phyloP scores from a whole-genome alignment of 2,329 filamentous ascomycete genomes.

The Aspergillus alliaceus region DNA sequence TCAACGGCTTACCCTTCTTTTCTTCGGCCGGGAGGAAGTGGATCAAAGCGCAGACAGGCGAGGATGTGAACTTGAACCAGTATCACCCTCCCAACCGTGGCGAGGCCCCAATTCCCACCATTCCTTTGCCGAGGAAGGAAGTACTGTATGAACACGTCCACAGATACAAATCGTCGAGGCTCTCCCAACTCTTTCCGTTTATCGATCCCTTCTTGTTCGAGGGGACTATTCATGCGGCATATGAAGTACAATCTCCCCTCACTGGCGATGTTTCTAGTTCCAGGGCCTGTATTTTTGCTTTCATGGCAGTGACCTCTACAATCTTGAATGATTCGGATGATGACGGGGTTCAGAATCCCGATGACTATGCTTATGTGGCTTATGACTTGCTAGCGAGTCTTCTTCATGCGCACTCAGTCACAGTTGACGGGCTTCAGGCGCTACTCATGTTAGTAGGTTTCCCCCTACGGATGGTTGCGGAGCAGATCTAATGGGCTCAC shows the following conservation, averaged over 20 bases:
- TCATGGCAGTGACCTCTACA: conserved; percentile 4
- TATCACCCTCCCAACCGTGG: neutral
- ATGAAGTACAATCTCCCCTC: neutral
- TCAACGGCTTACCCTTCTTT: conserved; percentile 12
- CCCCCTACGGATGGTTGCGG: neutral
- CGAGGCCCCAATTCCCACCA: neutral
- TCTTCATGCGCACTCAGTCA: conserved; percentile 1
- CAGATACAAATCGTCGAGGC: neutral
- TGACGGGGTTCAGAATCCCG: neutral
- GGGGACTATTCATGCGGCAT: conserved; percentile 8
- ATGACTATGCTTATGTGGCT: neutral
- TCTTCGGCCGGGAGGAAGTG: conserved; percentile 7
- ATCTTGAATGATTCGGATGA: neutral
- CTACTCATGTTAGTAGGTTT: conserved; percentile 9
- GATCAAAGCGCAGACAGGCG: conserved; percentile 9
- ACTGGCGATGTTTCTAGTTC: neutral
- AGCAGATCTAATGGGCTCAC: neutral
- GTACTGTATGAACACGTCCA: neutral
- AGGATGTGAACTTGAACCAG: conserved; percentile 3
- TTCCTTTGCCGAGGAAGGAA: neutral
- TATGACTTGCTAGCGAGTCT: neutral
- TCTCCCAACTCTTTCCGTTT: conserved; percentile 3
- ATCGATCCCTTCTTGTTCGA: conserved; percentile 5
- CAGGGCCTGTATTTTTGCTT: conserved; percentile 11
- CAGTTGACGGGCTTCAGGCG: conserved; percentile 11